Evolutionary conservation across 139 green algal genomes (phyloP), one percentile per base, ranked within the genome.

Genomic region (Zygnema circumcarinatum): DNA sequence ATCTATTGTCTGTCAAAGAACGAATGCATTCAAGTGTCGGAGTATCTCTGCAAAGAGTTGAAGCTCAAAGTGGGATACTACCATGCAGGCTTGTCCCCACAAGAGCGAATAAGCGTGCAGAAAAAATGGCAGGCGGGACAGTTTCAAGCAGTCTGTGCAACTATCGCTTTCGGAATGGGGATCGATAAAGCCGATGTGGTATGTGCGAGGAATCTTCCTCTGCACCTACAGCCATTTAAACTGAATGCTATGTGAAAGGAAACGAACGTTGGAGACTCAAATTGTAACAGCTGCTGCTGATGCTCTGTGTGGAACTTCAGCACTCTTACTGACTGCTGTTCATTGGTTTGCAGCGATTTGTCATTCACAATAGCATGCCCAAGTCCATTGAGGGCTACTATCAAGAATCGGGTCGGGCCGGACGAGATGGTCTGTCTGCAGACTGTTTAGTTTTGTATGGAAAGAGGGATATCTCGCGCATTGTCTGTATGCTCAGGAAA

Each of bases 1-100:
- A 94, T 98, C 52, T 98, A 98, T 92, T 96, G 93, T 89, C 87
- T 98, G 33, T 95, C 93, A 0, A 89, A 94, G 40, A 92, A 93
- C 31, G 91, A 96, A 52, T 78, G 79, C 0, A 92, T 93, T 69
- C 32, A 88, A 11, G 74, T 95, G 39, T 88, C 90, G 0, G 33
- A 69, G 11, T 73, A 93, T 56, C 87, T 96, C 69, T 56, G 33
- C n/a, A 20, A 2, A 29, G 56, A 92, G 2, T 53, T 39, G 1
- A 2, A 73, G n/a, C 32, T 83, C 32, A 42, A 52, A 11, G 92
- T 90, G 1, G 69, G 62, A 2, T 88, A 95, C 88, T 98, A 98
- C 90, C 96, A 98, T 91, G 96, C 96, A 11, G 96, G 95, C 47
- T 95, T 99, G 94, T 94, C 90, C 0, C 86, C 92, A 16, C 93